Base-by-base conservation (phyloP, 75 land plant genomes). In the Cunninghamia lanceolata region DNA sequence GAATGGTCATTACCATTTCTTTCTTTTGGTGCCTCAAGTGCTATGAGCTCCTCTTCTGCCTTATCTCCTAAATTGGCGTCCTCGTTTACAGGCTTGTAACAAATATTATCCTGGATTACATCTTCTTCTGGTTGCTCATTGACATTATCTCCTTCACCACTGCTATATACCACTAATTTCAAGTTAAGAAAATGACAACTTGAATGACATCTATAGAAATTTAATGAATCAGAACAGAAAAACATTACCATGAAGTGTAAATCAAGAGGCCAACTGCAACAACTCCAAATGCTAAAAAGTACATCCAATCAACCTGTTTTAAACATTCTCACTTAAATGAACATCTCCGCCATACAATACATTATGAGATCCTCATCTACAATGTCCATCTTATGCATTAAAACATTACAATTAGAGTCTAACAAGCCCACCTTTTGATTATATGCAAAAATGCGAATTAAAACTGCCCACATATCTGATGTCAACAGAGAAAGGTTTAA, bases 391-490 rank as follows among this genome's bases (percentile, higher is more conserved):
- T 50, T 38, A 17, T 17, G 42, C 28, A 40, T 85, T 15, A 50
- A 30, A 36, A 34, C 1, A 19, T 16, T 47, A 40, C 63, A 34
- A 50, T 59, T 50, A 86, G 34, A 88, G 68, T 17, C 35, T 38
- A 14, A 21, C 21, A 25, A 17, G 39, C 79, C 16, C 86, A 96
- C 99, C 93, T 93, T 91, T 85, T 98, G 90, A 82, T 95, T 91
- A 79, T 97, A 98, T 28, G 93, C 97, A 88, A 96, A 93, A 16
- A 94, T 93, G 63, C 99, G 96, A 75, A 98, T 94, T 8, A 93
- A 38, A 30, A 98, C 97, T 19, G 97, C 96, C 99, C 99, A 98
- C 99, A 98, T 98, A 86, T 98, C 99, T n/a, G 99, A 96, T n/a
- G 99, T 96, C 30, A 98, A 87, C 85, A 98, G 84, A 68, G 99